phyloP scores from a whole-genome alignment of 139 green algal genomes.

The Spirogloea muscicola region DNA sequence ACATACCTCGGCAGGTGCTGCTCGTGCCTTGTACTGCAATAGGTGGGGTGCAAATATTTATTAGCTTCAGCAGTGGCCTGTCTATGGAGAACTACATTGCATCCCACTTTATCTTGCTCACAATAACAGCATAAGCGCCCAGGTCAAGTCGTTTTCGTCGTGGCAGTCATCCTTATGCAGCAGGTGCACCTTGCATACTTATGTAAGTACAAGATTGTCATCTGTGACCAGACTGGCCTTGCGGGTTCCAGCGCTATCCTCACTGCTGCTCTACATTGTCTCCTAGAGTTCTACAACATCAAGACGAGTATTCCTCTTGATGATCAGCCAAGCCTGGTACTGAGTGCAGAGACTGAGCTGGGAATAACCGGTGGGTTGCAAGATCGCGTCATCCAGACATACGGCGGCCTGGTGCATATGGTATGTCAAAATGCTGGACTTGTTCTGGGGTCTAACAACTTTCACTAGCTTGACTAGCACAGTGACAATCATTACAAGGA shows the following conservation, averaged over 20 bases:
- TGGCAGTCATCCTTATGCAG: background rate
- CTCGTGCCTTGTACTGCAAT: background rate
- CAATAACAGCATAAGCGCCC: too few relatives aligned
- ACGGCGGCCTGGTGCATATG: constrained; percentile 83
- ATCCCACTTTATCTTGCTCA: too few relatives aligned
- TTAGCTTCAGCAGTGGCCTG: too few relatives aligned
- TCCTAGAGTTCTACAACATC: constrained; percentile 70
- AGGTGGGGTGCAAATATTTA: background rate
- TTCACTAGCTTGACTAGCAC: too few relatives aligned
- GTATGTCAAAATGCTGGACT: too few relatives aligned
- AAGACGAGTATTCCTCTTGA: constrained; percentile 50
- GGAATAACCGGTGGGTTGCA: constrained; percentile 85
- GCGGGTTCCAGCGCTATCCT: constrained; percentile 84
- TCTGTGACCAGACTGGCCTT: constrained; percentile 65
- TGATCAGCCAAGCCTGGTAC: constrained; percentile 63
- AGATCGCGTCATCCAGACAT: constrained; percentile 86
- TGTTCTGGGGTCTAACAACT: too few relatives aligned
- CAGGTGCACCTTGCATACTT: background rate
- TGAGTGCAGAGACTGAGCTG: constrained; percentile 71
- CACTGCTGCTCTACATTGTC: constrained; percentile 70
- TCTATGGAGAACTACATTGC: too few relatives aligned
- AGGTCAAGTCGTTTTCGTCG: background rate
- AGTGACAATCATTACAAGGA: too few relatives aligned
- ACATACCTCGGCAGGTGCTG: constrained; percentile 64
- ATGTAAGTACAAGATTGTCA: background rate